Percentiles rank a stretch among this genome's conserved stretches.
Evolutionary conservation across 805 yeast species (phyloP).

Genomic region (Kuraishia capsulata): DNA sequence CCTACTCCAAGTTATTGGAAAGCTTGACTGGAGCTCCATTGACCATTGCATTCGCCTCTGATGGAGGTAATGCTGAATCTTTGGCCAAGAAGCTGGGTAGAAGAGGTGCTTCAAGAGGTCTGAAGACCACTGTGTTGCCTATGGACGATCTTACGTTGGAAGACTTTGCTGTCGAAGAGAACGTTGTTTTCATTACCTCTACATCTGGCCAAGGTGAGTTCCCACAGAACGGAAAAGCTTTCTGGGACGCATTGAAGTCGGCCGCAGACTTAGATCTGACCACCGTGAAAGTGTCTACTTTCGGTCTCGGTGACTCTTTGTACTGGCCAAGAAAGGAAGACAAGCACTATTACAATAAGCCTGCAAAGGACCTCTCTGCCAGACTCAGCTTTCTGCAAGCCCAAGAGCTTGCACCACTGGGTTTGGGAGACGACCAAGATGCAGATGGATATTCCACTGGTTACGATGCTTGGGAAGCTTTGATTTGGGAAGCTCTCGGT

Average conservation of each 20-base stretch:
- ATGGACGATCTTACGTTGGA: conserved; percentile 70
- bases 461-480: conserved; percentile 79
- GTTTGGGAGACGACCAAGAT: conserved; percentile 95
- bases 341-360: conserved; percentile 88
- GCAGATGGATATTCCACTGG: conserved; percentile 94
- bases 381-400: conserved; percentile 68
- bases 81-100: conserved; percentile 72
- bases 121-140: conserved; percentile 54
- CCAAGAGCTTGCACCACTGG: conserved; percentile 61
- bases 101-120: conserved; percentile 74
- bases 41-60: conserved; percentile 80
- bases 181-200: conserved; percentile 60
- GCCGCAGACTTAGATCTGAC: conserved; percentile 59
- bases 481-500: conserved; percentile 81
- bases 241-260: conserved; percentile 65
- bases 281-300: conserved; percentile 47
- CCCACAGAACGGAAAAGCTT: conserved; percentile 70
- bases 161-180: conserved; percentile 62
- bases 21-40: conserved; percentile 91
- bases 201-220: conserved; percentile 86
- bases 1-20: conserved; percentile 68
- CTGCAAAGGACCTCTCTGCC: conserved; percentile 63
- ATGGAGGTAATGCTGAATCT: conserved; percentile 81
- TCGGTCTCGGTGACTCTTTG: conserved; percentile 74
- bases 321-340: conserved; percentile 99